Evolutionary conservation across 2,329 filamentous ascomycete species (phyloP).

Genomic region (Apiospora saccharicola): DNA sequence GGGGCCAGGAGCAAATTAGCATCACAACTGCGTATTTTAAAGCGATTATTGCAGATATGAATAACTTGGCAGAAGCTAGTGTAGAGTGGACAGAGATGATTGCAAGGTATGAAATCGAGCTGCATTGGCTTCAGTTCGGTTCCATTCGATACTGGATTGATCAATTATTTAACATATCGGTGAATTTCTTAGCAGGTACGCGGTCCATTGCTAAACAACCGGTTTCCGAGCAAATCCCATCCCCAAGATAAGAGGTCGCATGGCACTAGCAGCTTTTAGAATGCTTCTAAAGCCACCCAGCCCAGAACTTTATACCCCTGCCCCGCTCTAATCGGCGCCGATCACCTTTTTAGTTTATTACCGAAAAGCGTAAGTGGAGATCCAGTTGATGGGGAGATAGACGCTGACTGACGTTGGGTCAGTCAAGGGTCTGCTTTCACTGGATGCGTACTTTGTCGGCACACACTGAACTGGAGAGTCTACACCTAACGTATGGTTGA

Average conservation of each 20-base stretch:
- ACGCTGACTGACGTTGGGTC: background rate
- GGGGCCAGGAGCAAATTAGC: background rate
- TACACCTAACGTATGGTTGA: constrained; percentile 2
- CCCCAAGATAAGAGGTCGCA: constrained; percentile 23
- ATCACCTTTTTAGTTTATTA: constrained; percentile 32
- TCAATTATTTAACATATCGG: background rate
- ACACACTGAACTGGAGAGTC: background rate
- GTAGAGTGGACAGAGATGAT: background rate
- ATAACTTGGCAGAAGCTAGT: background rate
- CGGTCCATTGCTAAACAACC: background rate
- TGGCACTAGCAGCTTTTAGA: background rate
- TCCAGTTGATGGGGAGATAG: constrained; percentile 2
- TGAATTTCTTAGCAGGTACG: background rate
- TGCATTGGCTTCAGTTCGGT: background rate
- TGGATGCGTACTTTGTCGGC: background rate
- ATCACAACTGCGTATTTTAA: background rate
- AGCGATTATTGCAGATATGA: background rate
- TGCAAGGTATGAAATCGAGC: background rate
- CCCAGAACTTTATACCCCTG: constrained; percentile 8
- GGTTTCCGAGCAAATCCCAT: constrained; percentile 5
- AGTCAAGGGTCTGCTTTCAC: background rate
- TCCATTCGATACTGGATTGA: background rate
- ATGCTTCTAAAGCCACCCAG: background rate
- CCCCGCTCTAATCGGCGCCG: constrained; percentile 24
- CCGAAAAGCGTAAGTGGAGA: constrained; percentile 37